A percentile compares a stretch with the other conserved stretches of the same genome.
These are phyloP conservation scores for Dalbergia oliveri DNA, from an alignment of 306 rosid species.

Conservation along the genomic window DNA sequence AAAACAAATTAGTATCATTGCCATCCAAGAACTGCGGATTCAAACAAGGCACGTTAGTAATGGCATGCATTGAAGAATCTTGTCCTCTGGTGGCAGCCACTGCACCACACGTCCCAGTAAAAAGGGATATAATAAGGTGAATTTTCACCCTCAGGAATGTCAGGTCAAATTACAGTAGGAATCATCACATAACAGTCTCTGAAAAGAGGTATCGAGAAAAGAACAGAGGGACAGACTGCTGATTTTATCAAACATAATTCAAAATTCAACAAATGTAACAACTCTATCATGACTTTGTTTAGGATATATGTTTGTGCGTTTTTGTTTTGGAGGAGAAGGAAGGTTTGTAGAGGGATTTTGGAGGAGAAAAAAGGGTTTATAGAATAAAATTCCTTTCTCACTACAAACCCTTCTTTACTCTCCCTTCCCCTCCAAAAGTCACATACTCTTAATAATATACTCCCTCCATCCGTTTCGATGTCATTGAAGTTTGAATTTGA, in stretches of 20 bases:
- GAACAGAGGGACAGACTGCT: background rate
- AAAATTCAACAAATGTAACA: conserved; percentile 20
- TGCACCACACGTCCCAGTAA: background rate
- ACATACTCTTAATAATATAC: background rate
- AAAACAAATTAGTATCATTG: conserved; percentile 32
- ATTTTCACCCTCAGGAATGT: background rate
- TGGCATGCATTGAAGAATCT: conserved; percentile 22
- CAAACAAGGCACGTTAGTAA: conserved; percentile 1
- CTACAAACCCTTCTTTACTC: too few relatives aligned
- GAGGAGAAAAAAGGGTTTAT: too few relatives aligned
- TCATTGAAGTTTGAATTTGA: too few relatives aligned
- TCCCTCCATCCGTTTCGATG: too few relatives aligned
- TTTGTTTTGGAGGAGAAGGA: too few relatives aligned
- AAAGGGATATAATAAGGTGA: conserved; percentile 15
- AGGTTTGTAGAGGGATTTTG: too few relatives aligned
- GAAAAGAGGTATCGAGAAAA: background rate
- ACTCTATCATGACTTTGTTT: conserved; percentile 18
- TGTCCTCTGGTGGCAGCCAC: conserved; percentile 16
- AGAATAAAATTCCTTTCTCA: too few relatives aligned
- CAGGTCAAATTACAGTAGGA: background rate
- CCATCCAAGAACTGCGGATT: conserved; percentile 5
- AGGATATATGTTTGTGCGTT: too few relatives aligned
- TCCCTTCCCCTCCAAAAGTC: too few relatives aligned
- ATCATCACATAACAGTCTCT: too few relatives aligned
- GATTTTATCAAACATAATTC: background rate